These are phyloP conservation scores for Talaromyces sp. DNA, from an alignment of 2,329 filamentous ascomycete species.

Conservation along the genomic window DNA sequence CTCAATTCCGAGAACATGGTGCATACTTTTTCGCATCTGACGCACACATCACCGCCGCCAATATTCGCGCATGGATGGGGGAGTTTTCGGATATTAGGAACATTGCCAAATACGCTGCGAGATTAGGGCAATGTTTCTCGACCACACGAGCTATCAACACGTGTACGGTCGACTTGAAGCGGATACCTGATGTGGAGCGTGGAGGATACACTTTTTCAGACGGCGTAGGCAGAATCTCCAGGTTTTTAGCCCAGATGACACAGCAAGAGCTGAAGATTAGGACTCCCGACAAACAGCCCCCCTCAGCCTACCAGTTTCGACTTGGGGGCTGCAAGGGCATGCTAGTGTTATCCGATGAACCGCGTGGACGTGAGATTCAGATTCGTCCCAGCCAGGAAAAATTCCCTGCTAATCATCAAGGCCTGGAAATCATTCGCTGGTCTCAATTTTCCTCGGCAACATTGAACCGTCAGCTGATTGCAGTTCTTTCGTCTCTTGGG, in stretches of 20 bases:
- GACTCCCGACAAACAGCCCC: slow-evolving; percentile 53
- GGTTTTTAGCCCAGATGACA: slow-evolving; percentile 69
- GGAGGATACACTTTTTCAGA: slow-evolving; percentile 78
- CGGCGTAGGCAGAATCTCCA: slow-evolving; percentile 89
- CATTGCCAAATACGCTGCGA: slow-evolving; percentile 84
- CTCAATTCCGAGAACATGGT: slow-evolving; percentile 86
- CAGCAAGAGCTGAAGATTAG: slow-evolving; percentile 64
- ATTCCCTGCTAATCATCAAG: slow-evolving; percentile 67
- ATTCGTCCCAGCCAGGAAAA: slow-evolving; percentile 85
- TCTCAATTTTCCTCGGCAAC: slow-evolving; percentile 74
- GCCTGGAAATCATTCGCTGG: slow-evolving; percentile 79
- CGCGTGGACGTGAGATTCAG: slow-evolving; percentile 65
- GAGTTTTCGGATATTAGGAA: slow-evolving; percentile 74
- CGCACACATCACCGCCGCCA: slow-evolving; percentile 62
- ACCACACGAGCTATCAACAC: slow-evolving; percentile 74
- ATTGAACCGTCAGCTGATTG: slow-evolving; percentile 85
- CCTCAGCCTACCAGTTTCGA: slow-evolving; percentile 87
- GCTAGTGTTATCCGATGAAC: slow-evolving; percentile 68
- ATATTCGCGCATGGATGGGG: slow-evolving; percentile 85
- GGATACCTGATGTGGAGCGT: slow-evolving; percentile 66
- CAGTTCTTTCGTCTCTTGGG: slow-evolving; percentile 75
- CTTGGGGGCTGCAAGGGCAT: slow-evolving; percentile 92
- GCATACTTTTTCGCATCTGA: slow-evolving; percentile 88
- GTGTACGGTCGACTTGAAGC: slow-evolving; percentile 56
- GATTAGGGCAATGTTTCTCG: slow-evolving; percentile 92